A percentile compares a stretch with the other conserved stretches of the same genome.
Evolutionary conservation across 805 yeast species (phyloP).

Genomic region (Henningerozyma blattae): DNA sequence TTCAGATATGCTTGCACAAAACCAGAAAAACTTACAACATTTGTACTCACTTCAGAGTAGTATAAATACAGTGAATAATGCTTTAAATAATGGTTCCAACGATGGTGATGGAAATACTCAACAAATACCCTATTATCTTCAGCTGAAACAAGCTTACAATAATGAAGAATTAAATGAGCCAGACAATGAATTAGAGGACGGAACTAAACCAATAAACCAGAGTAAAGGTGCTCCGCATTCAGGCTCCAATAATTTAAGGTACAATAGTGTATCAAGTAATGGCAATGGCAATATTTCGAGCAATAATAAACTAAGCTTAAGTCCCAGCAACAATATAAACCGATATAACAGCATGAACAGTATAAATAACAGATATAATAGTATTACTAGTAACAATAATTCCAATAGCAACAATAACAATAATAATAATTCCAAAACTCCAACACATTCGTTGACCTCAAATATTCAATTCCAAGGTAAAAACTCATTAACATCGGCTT

Average conservation of each 20-base stretch:
- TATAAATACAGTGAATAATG: background rate
- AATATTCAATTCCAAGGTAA: constrained; percentile 1
- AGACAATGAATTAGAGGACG: too few species aligned
- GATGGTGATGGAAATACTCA: background rate
- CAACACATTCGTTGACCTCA: background rate
- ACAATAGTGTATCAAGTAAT: background rate
- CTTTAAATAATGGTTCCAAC: background rate
- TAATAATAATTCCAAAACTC: background rate
- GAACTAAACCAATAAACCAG: too few species aligned
- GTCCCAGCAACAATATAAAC: background rate
- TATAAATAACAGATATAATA: background rate
- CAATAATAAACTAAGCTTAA: too few species aligned
- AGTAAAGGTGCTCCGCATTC: background rate
- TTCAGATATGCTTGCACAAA: constrained; percentile 27
- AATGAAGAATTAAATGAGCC: too few species aligned
- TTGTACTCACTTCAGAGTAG: constrained; percentile 27
- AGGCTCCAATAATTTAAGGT: background rate
- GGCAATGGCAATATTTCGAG: too few species aligned
- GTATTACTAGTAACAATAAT: background rate
- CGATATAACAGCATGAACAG: background rate
- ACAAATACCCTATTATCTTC: background rate
- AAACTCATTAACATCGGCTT: background rate
- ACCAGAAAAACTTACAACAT: constrained; percentile 33
- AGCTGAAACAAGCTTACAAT: background rate
- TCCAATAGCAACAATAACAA: background rate